These are phyloP conservation scores for Populus hybrid DNA, from an alignment of 441 rosid species.

Conservation along the genomic window DNA sequence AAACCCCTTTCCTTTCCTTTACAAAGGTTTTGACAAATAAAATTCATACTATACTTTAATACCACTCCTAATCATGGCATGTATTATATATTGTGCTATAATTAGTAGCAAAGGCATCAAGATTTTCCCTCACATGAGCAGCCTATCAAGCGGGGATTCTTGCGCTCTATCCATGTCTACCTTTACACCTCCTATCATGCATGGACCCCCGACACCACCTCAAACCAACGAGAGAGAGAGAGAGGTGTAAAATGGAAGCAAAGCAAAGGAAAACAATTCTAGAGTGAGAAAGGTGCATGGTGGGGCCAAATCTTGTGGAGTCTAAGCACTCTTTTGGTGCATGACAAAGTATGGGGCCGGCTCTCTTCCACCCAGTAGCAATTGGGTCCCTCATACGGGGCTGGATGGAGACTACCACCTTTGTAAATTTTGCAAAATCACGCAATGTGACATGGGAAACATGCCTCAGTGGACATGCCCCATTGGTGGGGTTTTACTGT, in stretches of 20 bases:
- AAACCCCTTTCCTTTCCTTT: not conserved
- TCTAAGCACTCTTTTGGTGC: slow-evolving; percentile 38
- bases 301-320: slow-evolving; percentile 22
- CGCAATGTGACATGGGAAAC: slow-evolving; percentile 31
- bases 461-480: slow-evolving; percentile 21
- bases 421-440: slow-evolving; percentile 29
- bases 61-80: slow-evolving; percentile 38
- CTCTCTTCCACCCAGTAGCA: slow-evolving; percentile 26
- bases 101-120: slow-evolving; percentile 31
- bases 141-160: slow-evolving; percentile 25
- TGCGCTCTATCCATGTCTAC: slow-evolving; percentile 23
- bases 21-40: slow-evolving; percentile 26
- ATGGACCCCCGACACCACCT: slow-evolving; percentile 31
- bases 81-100: slow-evolving; percentile 29
- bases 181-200: slow-evolving; percentile 46
- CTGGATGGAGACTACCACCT: slow-evolving; percentile 19
- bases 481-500: slow-evolving; percentile 28
- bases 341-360: slow-evolving; percentile 45
- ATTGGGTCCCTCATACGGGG: slow-evolving; percentile 24
- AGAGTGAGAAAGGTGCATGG: slow-evolving; percentile 41
- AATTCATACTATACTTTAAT: slow-evolving; percentile 30
- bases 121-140: slow-evolving; percentile 26
- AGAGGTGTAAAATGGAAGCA: too few species aligned
- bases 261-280: slow-evolving; percentile 43
- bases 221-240: slow-evolving; percentile 14